Conservation (phyloP, 1,139 yeast species). For the Geotrichum carabidarum region DNA sequence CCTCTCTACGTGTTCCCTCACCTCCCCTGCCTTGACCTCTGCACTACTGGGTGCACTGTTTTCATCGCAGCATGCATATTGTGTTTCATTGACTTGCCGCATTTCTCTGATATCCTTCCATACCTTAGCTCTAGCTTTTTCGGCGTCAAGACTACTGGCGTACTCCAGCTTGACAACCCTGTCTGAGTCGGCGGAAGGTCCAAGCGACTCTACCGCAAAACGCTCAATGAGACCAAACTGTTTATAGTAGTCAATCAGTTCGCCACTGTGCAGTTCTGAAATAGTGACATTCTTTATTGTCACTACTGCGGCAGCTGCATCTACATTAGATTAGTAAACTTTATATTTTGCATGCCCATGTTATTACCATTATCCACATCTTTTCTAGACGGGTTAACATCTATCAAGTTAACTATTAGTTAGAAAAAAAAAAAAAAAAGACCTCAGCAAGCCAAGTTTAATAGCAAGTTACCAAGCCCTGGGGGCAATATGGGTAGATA, state of each 20-base stretch:
- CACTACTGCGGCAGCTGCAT: conserved; percentile 7
- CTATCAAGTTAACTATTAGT: not conserved
- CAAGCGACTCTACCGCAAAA: conserved; percentile 3
- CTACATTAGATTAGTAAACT: not conserved
- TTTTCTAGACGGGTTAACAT: not conserved
- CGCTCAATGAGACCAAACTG: conserved; percentile 7
- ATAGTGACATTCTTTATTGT: conserved; percentile 6
- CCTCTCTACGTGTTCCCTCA: not conserved
- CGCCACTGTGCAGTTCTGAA: conserved; percentile 5
- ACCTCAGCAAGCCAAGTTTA: not conserved
- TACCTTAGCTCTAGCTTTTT: not conserved
- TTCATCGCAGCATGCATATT: not conserved
- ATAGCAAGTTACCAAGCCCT: conserved; percentile 11
- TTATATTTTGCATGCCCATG: too few species aligned
- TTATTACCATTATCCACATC: not conserved
- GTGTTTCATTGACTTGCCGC: not conserved
- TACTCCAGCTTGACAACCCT: conserved; percentile 8
- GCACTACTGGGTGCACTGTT: not conserved
- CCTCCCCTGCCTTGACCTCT: not conserved
- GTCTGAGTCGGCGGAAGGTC: not conserved
- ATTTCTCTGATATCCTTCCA: not conserved
- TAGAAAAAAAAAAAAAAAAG: not conserved
- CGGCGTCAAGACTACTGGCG: not conserved
- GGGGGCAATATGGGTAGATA: conserved; percentile 10
- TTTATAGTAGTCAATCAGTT: conserved; percentile 1